These are phyloP conservation scores for Tirmania nivea DNA, from an alignment of 495 filamentous ascomycete species.

Conservation along the genomic window DNA sequence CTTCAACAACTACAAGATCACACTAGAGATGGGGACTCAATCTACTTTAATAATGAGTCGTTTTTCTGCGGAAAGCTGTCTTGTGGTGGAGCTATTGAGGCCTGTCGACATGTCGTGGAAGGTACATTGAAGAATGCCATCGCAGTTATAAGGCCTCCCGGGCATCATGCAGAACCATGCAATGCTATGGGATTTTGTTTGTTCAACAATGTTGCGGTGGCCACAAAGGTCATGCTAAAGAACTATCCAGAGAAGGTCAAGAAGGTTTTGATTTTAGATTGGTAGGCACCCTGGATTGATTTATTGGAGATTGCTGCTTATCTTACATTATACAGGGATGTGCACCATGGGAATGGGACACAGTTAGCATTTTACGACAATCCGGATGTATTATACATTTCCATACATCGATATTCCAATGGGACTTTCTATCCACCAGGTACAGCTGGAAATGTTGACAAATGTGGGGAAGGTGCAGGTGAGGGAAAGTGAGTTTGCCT, in stretches of 20 bases:
- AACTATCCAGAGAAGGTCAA: slow-evolving; percentile 56
- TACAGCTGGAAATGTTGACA: slow-evolving; percentile 48
- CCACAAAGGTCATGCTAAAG: slow-evolving; percentile 57
- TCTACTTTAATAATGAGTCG: slow-evolving; percentile 72
- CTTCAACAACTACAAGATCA: slow-evolving; percentile 41
- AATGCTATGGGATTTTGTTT: slow-evolving; percentile 82
- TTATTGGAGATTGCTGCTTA: background rate
- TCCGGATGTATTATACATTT: slow-evolving; percentile 90
- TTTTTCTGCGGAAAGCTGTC: slow-evolving; percentile 62
- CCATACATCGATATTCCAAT: slow-evolving; percentile 68
- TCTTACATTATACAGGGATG: background rate
- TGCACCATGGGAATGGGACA: slow-evolving; percentile 73
- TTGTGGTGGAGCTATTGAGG: slow-evolving; percentile 89
- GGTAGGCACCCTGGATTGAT: slow-evolving; percentile 36
- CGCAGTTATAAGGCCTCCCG: slow-evolving; percentile 81
- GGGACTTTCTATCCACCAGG: slow-evolving; percentile 72
- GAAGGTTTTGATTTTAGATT: slow-evolving; percentile 84
- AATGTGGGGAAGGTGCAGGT: slow-evolving; percentile 54
- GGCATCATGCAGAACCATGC: slow-evolving; percentile 79
- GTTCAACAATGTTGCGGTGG: slow-evolving; percentile 91
- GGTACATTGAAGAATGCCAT: slow-evolving; percentile 79
- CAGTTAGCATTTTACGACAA: slow-evolving; percentile 89
- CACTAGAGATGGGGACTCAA: slow-evolving; percentile 44
- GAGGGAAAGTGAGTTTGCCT: slow-evolving; percentile 34
- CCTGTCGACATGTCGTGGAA: slow-evolving; percentile 59